phyloP scores from a whole-genome alignment of 495 filamentous ascomycete genomes.

The Penicillium cataractarum region DNA sequence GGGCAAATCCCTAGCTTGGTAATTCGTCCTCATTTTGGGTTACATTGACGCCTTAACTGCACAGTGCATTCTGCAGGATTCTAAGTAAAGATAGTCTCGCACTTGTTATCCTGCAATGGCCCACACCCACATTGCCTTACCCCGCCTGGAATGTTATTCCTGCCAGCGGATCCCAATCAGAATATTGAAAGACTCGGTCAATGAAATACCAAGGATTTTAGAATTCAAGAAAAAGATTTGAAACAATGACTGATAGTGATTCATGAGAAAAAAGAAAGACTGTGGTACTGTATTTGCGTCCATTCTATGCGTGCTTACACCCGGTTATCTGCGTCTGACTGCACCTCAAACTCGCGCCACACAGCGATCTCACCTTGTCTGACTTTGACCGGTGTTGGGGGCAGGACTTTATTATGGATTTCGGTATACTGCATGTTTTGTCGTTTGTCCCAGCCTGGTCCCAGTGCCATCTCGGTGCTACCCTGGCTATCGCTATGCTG shows the following conservation, averaged over 20 bases:
- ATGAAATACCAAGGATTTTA: too few relatives aligned
- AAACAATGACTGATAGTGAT: not conserved
- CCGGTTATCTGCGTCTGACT: not conserved
- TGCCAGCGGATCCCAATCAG: too few relatives aligned
- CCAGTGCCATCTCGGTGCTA: not conserved
- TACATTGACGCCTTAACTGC: not conserved
- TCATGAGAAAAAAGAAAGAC: not conserved
- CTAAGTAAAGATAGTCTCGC: not conserved
- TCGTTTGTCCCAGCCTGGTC: not conserved
- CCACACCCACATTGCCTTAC: not conserved
- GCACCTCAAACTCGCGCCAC: constrained; percentile 5
- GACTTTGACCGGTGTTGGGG: not conserved
- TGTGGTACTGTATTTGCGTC: not conserved
- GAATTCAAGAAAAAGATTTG: too few relatives aligned
- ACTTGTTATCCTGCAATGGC: not conserved
- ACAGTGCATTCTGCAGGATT: not conserved
- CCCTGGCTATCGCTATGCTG: not conserved
- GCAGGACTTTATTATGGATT: not conserved
- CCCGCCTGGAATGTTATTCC: not conserved
- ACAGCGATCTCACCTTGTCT: not conserved
- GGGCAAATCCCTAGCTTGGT: not conserved
- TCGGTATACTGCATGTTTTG: not conserved
- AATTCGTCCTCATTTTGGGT: not conserved
- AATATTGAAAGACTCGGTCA: not conserved
- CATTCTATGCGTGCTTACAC: not conserved